These are phyloP conservation scores for Xylaria sp. DNA, from an alignment of 2,329 filamentous ascomycete genomes.

Conservation along the genomic window DNA sequence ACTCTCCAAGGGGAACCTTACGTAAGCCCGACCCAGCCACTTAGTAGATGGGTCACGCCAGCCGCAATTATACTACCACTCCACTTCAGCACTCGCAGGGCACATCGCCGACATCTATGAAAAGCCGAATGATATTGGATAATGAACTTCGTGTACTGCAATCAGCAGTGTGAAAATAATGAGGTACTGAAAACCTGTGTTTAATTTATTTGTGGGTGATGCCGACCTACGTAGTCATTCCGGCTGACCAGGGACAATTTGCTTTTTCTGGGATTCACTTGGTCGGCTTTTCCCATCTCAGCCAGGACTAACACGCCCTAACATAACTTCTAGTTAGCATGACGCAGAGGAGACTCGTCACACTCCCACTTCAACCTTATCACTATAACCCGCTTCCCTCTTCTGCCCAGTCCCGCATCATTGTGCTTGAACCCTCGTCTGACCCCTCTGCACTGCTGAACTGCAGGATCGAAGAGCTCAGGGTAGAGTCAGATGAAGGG, in stretches of 20 bases:
- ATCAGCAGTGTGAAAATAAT: no score
- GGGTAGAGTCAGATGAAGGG: conserved; percentile 2
- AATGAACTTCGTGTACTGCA: no score
- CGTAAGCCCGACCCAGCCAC: no score
- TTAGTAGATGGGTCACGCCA: no score
- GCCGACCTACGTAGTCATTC: background rate
- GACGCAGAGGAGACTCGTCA: background rate
- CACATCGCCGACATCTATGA: no score
- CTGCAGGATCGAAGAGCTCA: conserved; percentile 15
- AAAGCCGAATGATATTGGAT: no score
- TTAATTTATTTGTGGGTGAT: background rate
- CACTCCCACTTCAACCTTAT: conserved; percentile 15
- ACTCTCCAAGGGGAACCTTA: no score
- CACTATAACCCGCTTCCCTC: conserved; percentile 15
- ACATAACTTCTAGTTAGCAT: background rate
- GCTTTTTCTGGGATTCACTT: background rate
- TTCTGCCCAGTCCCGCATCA: conserved; percentile 23
- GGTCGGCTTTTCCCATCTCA: background rate
- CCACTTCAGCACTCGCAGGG: no score
- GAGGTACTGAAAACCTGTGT: no score
- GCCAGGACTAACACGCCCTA: background rate
- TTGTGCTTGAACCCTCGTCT: conserved; percentile 14
- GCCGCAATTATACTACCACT: no score
- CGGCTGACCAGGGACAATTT: background rate
- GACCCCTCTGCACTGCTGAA: conserved; percentile 11